phyloP scores from a whole-genome alignment of 495 filamentous ascomycete species.

The Neurospora sp. region DNA sequence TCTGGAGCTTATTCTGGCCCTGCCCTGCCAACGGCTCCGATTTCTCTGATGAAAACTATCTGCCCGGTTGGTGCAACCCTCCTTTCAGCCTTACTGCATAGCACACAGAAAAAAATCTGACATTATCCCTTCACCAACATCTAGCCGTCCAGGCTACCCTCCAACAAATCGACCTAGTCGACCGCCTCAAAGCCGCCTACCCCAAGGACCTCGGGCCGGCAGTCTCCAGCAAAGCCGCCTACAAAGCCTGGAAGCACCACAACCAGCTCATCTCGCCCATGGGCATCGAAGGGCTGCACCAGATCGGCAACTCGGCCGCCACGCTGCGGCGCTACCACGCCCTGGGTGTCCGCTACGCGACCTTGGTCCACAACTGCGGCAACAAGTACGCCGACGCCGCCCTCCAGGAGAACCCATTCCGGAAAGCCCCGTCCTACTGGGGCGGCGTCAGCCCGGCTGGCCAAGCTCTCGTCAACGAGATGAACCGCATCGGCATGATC shows the following conservation, averaged over 20 bases:
- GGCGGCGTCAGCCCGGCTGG: conserved; percentile 62
- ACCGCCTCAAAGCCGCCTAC: conserved; percentile 56
- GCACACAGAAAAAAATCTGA: background rate
- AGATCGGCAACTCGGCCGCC: conserved; percentile 79
- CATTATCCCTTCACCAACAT: background rate
- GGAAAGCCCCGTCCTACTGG: conserved; percentile 42
- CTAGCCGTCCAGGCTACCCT: conserved; percentile 55
- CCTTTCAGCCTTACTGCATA: background rate
- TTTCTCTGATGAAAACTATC: conserved; percentile 65
- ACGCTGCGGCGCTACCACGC: conserved; percentile 64
- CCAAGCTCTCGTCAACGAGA: conserved; percentile 56
- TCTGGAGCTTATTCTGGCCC: conserved; percentile 81
- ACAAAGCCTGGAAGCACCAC: conserved; percentile 44
- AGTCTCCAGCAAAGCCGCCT: conserved; percentile 46
- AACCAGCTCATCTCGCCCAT: conserved; percentile 55
- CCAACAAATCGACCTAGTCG: conserved; percentile 75
- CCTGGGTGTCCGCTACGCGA: conserved; percentile 84
- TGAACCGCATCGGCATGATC: conserved; percentile 75
- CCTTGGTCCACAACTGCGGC: conserved; percentile 88
- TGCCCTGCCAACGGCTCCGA: conserved; percentile 65
- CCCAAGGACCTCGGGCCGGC: conserved; percentile 56
- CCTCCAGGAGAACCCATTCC: conserved; percentile 37
- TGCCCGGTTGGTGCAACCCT: conserved; percentile 21
- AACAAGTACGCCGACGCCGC: conserved; percentile 86
- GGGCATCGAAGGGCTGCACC: conserved; percentile 87